Conservation (phyloP, 345 rosid species). For the Bruguiera sexangula region DNA sequence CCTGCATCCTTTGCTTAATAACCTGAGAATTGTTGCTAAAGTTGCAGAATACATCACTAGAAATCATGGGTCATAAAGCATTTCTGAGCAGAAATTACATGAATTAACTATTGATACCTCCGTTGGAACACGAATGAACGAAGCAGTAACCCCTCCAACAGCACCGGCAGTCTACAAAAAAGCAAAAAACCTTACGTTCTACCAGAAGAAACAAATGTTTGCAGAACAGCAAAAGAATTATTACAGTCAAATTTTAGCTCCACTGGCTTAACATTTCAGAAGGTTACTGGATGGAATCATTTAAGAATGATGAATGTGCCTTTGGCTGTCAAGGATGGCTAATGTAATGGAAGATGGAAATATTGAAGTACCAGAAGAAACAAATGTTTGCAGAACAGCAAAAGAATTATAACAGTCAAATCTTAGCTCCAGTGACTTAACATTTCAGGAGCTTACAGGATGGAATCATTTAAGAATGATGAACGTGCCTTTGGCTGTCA, state of each 20-base stretch:
- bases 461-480: not conserved
- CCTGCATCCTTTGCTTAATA: constrained; percentile 94
- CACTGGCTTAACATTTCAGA: constrained; percentile 1
- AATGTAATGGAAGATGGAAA: constrained; percentile 1
- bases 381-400: not conserved
- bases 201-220: constrained; percentile 5
- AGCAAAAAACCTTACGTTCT: constrained; percentile 5
- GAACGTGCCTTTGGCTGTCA: not conserved
- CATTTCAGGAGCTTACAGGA: not conserved
- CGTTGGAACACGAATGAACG: constrained; percentile 90
- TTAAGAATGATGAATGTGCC: not conserved
- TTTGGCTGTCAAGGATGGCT: not conserved
- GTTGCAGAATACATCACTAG: not conserved
- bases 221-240: not conserved
- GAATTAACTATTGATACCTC: constrained; percentile 45
- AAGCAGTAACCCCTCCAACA: constrained; percentile 89
- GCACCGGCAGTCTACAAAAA: constrained; percentile 85
- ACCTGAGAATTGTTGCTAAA: constrained; percentile 46
- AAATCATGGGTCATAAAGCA: not conserved
- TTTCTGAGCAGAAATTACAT: constrained; percentile 1
- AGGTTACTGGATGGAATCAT: not conserved
- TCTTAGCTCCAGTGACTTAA: constrained; percentile 1
- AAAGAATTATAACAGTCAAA: not conserved
- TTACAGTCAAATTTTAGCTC: not conserved
- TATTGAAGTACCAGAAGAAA: constrained; percentile 5